Evolutionary conservation across 176 grass and related monocot genomes (phyloP).

Genomic region (Puya raimondii): DNA sequence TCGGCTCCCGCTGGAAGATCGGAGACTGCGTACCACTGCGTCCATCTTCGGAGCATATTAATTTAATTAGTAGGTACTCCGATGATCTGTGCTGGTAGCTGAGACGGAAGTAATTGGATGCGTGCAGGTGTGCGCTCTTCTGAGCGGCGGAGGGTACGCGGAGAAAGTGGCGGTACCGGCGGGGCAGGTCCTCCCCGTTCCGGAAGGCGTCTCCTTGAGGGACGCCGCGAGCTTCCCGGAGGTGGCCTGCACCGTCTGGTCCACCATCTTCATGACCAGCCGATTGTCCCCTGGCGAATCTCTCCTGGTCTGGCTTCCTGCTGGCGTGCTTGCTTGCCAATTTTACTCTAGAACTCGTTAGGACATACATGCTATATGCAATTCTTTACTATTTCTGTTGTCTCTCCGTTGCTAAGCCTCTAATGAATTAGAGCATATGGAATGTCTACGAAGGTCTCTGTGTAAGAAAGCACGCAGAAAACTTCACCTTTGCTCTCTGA

Average conservation of each 20-base stretch:
- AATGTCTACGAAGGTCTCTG: too few relatives aligned
- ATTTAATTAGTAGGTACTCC: neutral
- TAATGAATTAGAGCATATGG: too few relatives aligned
- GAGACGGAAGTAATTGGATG: neutral
- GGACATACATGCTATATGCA: too few relatives aligned
- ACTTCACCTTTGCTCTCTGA: too few relatives aligned
- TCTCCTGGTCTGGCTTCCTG: conserved; percentile 38
- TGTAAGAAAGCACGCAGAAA: too few relatives aligned
- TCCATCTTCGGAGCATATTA: neutral
- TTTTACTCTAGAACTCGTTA: neutral
- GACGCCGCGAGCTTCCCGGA: conserved; percentile 63
- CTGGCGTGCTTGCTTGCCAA: neutral
- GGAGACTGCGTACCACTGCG: conserved; percentile 37
- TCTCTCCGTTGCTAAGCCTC: too few relatives aligned
- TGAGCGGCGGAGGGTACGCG: conserved; percentile 73
- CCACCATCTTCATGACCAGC: conserved; percentile 85
- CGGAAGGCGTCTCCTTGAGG: conserved; percentile 52
- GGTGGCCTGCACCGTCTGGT: conserved; percentile 86
- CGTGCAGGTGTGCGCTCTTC: conserved; percentile 59
- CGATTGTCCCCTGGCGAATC: conserved; percentile 67
- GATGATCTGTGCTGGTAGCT: too few relatives aligned
- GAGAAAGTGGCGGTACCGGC: conserved; percentile 69
- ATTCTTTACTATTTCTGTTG: too few relatives aligned
- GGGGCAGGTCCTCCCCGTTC: conserved; percentile 61
- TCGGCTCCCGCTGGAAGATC: conserved; percentile 35